These are phyloP conservation scores for Trypanosoma caninum DNA, from an alignment of 208 protist genomes.

Conservation along the genomic window DNA sequence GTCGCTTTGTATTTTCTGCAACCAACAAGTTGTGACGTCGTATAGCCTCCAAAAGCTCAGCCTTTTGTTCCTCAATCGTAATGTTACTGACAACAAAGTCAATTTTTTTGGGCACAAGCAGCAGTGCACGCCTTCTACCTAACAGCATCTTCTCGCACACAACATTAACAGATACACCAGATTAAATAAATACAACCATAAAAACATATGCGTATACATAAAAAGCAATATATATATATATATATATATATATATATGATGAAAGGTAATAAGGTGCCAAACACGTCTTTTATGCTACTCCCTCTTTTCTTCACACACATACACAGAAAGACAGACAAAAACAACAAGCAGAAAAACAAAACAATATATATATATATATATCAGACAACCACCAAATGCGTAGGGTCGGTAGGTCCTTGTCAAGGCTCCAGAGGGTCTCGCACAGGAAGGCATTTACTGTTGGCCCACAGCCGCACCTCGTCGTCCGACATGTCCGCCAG, in stretches of 20 bases:
- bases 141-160: conserved; percentile 9
- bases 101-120: conserved; percentile 10
- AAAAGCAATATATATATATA: too few relatives aligned
- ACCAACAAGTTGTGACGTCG: neutral
- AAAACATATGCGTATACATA: too few relatives aligned
- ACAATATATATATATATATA: conserved; percentile 10
- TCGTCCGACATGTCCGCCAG: conserved; percentile 13
- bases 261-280: too few relatives aligned
- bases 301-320: neutral
- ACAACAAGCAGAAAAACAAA: neutral
- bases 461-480: conserved; percentile 35
- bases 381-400: neutral
- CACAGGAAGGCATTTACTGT: conserved; percentile 10
- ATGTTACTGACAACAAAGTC: conserved; percentile 3
- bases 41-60: conserved; percentile 15
- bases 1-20: neutral
- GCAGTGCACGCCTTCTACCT: neutral
- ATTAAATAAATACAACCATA: neutral
- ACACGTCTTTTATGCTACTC: neutral
- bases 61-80: conserved; percentile 3
- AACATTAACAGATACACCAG: neutral
- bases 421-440: conserved; percentile 9
- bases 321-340: neutral
- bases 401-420: neutral
- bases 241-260: too few relatives aligned